These are phyloP conservation scores for Fomitopsis pulvina DNA, from an alignment of 768 basidiomycete genomes.

Conservation along the genomic window DNA sequence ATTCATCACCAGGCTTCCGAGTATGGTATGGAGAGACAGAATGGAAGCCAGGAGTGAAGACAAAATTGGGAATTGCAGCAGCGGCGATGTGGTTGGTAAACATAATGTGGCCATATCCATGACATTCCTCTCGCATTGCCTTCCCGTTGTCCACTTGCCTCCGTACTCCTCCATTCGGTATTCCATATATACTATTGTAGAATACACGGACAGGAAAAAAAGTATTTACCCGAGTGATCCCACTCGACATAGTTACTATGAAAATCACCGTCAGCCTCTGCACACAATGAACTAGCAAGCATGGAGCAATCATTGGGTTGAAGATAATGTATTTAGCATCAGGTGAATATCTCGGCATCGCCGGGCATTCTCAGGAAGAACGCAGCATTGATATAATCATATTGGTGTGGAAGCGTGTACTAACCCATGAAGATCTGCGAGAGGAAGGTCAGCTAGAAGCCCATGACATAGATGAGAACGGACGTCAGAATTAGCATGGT, in stretches of 20 bases:
- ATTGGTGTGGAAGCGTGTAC: not conserved
- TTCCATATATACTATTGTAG: not conserved
- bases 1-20: slow-evolving; percentile 22
- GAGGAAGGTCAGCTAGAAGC: not conserved
- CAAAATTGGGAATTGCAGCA: slow-evolving; percentile 35
- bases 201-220: not conserved
- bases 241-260: too few relatives aligned
- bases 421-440: not conserved
- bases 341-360: slow-evolving; percentile 1
- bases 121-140: not conserved
- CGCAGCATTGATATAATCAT: slow-evolving; percentile 4
- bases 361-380: not conserved
- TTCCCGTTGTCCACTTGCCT: too few relatives aligned
- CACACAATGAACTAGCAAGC: not conserved
- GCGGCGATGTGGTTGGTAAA: slow-evolving; percentile 61
- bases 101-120: slow-evolving; percentile 42
- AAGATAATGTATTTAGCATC: slow-evolving; percentile 24
- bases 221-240: not conserved
- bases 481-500: slow-evolving; percentile 87
- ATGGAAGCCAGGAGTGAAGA: slow-evolving; percentile 34
- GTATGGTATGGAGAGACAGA: slow-evolving; percentile 26
- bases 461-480: slow-evolving; percentile 8
- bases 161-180: not conserved
- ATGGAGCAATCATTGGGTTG: slow-evolving; percentile 30
- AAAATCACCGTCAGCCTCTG: slow-evolving; percentile 1